Evolutionary conservation across 202 grass and related monocot species (phyloP).

Genomic region (Cymbopogon flexuosus): DNA sequence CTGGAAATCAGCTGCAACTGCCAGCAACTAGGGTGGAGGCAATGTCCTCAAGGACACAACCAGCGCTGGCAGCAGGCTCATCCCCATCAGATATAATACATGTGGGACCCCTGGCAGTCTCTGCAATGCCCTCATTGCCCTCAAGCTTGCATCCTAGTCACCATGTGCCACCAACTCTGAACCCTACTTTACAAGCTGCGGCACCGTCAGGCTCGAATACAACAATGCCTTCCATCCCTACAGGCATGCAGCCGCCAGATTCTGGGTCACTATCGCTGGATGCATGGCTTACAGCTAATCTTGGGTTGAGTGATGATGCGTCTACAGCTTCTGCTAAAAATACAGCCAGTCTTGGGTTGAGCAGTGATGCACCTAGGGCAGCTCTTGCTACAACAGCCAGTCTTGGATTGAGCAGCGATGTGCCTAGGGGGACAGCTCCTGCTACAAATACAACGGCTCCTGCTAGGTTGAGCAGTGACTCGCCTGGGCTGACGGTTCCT

Average conservation of each 20-base stretch:
- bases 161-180: not conserved
- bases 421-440: not conserved
- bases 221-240: not conserved
- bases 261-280: slow-evolving; percentile 34
- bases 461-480: not conserved
- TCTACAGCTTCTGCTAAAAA: not conserved
- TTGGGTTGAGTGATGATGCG: slow-evolving; percentile 1
- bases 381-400: not conserved
- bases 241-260: not conserved
- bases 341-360: slow-evolving; percentile 34
- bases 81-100: not conserved
- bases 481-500: not conserved
- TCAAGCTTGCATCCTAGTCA: slow-evolving; percentile 18
- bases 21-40: slow-evolving; percentile 19
- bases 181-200: not conserved
- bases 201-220: not conserved
- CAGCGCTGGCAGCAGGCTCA: not conserved
- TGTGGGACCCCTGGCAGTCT: not conserved
- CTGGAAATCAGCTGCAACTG: slow-evolving; percentile 37
- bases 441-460: slow-evolving; percentile 9
- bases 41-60: slow-evolving; percentile 21
- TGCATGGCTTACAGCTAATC: slow-evolving; percentile 32
- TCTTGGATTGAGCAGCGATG: slow-evolving; percentile 27
- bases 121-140: not conserved
- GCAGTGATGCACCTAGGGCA: not conserved